A percentile compares a stretch with the other conserved stretches of the same genome.
phyloP scores from a whole-genome alignment of 192 early-diverging fungal genomes.

The Coemansia umbellata region DNA sequence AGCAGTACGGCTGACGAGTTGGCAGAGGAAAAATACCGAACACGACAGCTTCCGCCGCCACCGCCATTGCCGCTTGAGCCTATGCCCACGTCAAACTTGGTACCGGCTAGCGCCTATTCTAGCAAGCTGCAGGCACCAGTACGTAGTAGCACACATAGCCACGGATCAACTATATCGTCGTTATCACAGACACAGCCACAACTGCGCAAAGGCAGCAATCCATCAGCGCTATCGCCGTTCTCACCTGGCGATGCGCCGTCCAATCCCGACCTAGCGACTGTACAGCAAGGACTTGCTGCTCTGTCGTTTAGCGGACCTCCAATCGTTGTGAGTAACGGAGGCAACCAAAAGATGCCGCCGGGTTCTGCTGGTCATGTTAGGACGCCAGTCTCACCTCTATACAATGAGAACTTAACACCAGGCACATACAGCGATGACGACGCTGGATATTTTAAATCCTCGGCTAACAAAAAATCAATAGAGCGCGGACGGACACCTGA shows the following conservation, averaged over 20 bases:
- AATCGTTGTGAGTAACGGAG: conserved; percentile 4
- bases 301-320: neutral
- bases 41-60: conserved; percentile 22
- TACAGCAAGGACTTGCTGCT: neutral
- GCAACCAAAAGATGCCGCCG: conserved; percentile 5
- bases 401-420: conserved; percentile 2
- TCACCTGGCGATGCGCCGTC: neutral
- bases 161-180: neutral
- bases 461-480: neutral
- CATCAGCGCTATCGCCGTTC: conserved; percentile 16
- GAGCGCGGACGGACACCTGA: conserved; percentile 23
- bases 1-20: conserved; percentile 6
- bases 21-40: conserved; percentile 23
- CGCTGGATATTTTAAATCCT: conserved; percentile 36
- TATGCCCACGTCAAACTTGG: conserved; percentile 21
- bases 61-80: conserved; percentile 31
- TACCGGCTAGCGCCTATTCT: neutral
- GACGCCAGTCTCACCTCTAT: conserved; percentile 26
- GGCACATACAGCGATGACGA: conserved; percentile 25
- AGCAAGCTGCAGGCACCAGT: neutral
- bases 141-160: neutral
- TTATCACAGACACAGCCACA: conserved; percentile 7
- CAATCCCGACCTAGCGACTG: neutral
- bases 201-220: neutral
- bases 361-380: conserved; percentile 1